Conservation (phyloP, 768 basidiomycete genomes). For the Gloeostereum incarnatum region DNA sequence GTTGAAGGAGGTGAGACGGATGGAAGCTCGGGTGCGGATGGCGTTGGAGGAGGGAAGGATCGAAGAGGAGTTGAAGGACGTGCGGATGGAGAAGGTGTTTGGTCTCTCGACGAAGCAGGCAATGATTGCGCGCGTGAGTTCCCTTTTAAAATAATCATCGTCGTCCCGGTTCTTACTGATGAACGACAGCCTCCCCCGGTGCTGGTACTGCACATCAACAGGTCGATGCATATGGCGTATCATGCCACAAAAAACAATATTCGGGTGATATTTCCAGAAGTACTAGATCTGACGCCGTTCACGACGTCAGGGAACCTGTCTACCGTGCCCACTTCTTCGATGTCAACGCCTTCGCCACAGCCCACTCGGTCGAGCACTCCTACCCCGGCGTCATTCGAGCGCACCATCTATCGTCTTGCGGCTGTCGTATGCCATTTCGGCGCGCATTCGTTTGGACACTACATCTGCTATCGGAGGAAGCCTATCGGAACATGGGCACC, state of each 20-base stretch:
- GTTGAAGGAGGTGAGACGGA: slow-evolving; percentile 58
- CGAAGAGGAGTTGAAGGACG: slow-evolving; percentile 76
- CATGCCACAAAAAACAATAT: slow-evolving; percentile 84
- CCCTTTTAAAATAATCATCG: not conserved
- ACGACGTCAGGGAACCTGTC: slow-evolving; percentile 77
- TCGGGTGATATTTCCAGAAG: slow-evolving; percentile 73
- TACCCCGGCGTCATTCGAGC: slow-evolving; percentile 43
- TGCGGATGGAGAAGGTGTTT: slow-evolving; percentile 70
- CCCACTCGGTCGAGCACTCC: slow-evolving; percentile 43
- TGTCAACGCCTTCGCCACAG: slow-evolving; percentile 52
- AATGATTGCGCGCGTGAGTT: slow-evolving; percentile 81
- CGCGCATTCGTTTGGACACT: slow-evolving; percentile 89
- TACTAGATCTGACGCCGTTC: slow-evolving; percentile 84
- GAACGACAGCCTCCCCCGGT: slow-evolving; percentile 79
- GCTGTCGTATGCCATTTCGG: slow-evolving; percentile 92
- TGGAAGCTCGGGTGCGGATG: slow-evolving; percentile 49
- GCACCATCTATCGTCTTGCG: slow-evolving; percentile 77
- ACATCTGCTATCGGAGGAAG: slow-evolving; percentile 83
- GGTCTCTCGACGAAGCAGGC: slow-evolving; percentile 82
- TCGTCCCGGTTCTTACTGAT: slow-evolving; percentile 2
- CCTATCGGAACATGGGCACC: slow-evolving; percentile 40
- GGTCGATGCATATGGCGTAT: slow-evolving; percentile 70
- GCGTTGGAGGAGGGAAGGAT: slow-evolving; percentile 69
- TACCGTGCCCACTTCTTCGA: slow-evolving; percentile 56
- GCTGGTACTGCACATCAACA: slow-evolving; percentile 84